Percentiles rank a stretch among this genome's conserved stretches.
Evolutionary conservation across 352 stramenopile genomes (phyloP).

Genomic region (Globisporangium paroecandrum): DNA sequence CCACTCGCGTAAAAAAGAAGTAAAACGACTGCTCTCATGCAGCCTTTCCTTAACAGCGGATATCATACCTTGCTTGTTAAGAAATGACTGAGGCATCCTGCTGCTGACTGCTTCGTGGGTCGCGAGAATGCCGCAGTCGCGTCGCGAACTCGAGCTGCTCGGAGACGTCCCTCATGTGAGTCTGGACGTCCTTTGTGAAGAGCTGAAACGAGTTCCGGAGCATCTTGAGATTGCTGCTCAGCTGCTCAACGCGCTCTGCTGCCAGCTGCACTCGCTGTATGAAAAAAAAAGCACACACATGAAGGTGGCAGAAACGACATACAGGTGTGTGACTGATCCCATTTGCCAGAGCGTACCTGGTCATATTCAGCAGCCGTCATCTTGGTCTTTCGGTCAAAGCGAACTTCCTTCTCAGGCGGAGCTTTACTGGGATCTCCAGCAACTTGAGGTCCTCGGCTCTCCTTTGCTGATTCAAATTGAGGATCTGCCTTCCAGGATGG

Average conservation of each 20-base stretch:
- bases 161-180: conserved; percentile 48
- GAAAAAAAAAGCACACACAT: background rate
- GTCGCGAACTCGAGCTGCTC: conserved; percentile 39
- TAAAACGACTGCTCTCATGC: background rate
- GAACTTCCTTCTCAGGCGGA: background rate
- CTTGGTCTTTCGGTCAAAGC: conserved; percentile 18
- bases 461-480: background rate
- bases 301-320: background rate
- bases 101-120: background rate
- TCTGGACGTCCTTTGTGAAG: conserved; percentile 49
- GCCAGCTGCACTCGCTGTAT: conserved; percentile 30
- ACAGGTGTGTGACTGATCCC: background rate
- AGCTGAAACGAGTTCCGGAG: conserved; percentile 56
- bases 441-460: background rate
- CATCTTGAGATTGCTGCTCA: conserved; percentile 37
- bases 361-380: conserved; percentile 33
- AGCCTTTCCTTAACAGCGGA: no score
- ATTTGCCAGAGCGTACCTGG: conserved; percentile 14
- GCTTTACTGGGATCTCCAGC: background rate
- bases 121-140: background rate
- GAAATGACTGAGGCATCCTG: background rate
- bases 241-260: conserved; percentile 32
- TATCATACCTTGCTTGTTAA: background rate
- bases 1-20: background rate
- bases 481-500: conserved; percentile 23